Conservation (phyloP, 139 green algal genomes). For the Desmodesmus armatus region DNA sequence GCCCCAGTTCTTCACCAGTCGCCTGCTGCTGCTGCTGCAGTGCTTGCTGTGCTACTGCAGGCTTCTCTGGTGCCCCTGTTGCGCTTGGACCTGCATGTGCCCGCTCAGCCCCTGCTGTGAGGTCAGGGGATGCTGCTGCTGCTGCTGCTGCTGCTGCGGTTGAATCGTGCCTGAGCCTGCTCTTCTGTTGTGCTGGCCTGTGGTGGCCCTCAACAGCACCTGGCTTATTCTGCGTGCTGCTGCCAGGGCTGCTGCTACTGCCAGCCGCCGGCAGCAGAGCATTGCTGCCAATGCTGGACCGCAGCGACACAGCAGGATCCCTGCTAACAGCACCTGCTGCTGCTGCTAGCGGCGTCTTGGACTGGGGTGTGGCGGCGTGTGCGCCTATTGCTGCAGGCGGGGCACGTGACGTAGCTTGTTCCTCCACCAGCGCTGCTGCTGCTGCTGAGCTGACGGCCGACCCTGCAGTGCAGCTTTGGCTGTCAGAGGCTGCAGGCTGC, state of each 20-base stretch:
- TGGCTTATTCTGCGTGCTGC: not conserved
- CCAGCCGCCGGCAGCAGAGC: not conserved
- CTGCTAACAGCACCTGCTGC: not conserved
- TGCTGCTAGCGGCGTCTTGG: too few species aligned
- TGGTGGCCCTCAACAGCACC: not conserved
- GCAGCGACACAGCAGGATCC: not conserved
- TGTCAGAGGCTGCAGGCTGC: constrained; percentile 4
- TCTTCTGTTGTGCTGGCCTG: not conserved
- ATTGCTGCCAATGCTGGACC: not conserved
- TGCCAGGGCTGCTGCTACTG: not conserved
- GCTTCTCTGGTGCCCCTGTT: too few species aligned
- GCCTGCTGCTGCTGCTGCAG: not conserved
- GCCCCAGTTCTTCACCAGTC: not conserved
- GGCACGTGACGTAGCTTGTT: not conserved
- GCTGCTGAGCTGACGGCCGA: not conserved
- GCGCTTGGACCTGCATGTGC: too few species aligned
- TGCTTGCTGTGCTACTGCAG: not conserved
- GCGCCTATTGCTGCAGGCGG: not conserved
- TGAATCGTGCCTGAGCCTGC: too few species aligned
- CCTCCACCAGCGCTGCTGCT: not conserved
- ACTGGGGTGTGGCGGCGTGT: too few species aligned
- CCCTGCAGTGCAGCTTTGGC: not conserved
- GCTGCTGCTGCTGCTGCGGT: not conserved
- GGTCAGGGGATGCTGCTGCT: not conserved
- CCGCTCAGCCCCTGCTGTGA: too few species aligned